phyloP scores from a whole-genome alignment of 2,329 filamentous ascomycete genomes.

The Aspergillus brunneoviolaceus region DNA sequence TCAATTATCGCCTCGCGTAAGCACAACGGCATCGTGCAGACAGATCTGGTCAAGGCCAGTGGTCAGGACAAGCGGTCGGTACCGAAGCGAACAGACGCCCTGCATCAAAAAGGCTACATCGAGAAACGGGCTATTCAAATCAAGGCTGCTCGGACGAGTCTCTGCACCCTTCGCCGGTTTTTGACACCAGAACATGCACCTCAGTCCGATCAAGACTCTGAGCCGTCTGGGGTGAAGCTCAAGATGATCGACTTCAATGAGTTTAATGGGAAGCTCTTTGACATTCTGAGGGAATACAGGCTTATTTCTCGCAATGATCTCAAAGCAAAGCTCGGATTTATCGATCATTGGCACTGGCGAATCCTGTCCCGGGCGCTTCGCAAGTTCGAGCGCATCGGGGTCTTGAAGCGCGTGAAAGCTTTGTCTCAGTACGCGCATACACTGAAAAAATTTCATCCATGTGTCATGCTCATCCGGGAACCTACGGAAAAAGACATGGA shows the following conservation, averaged over 20 bases:
- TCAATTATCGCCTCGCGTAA: constrained; percentile 59
- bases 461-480: constrained; percentile 45
- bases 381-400: constrained; percentile 48
- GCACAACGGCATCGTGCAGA: constrained; percentile 57
- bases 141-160: constrained; percentile 54
- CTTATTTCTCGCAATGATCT: constrained; percentile 55
- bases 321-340: constrained; percentile 47
- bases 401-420: constrained; percentile 45
- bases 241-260: constrained; percentile 50
- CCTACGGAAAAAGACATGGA: constrained; percentile 41
- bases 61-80: constrained; percentile 66
- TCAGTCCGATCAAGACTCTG: constrained; percentile 15
- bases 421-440: constrained; percentile 42
- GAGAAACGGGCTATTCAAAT: constrained; percentile 54
- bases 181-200: constrained; percentile 22
- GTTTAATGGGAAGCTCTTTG: constrained; percentile 51
- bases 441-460: constrained; percentile 39
- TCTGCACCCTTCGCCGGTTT: constrained; percentile 56
- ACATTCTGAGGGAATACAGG: constrained; percentile 50
- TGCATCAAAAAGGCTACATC: constrained; percentile 61
- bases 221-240: constrained; percentile 16
- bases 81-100: constrained; percentile 58
- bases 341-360: constrained; percentile 39
- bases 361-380: constrained; percentile 45
- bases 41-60: constrained; percentile 54